Evolutionary conservation across 2,329 filamentous ascomycete genomes (phyloP), one percentile per base, ranked within the genome.

Genomic region (Fusarium sp.): DNA sequence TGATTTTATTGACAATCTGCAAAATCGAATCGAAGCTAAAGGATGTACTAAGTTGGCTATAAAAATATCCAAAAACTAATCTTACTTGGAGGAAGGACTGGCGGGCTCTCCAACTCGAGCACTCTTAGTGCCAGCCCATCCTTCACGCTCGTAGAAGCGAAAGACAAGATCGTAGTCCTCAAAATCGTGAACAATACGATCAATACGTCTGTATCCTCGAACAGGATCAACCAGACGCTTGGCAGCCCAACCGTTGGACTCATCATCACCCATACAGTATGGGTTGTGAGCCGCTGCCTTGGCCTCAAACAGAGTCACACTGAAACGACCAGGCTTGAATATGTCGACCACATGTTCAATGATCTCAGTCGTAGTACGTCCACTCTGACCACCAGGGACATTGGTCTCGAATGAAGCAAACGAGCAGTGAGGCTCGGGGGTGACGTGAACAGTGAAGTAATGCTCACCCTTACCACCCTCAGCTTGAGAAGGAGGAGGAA

Each of bases 361-460:
- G 63, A 98, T 91, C 69, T 97, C 95, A 26, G 90, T 89, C 1
- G 95, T 98, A 78, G 94, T 92, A 67, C 94, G 92, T 17, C 94
- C 94, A 58, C 89, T 93, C 82, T 97, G 94, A 7, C 90, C 91
- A 26, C 94, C 92, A 2, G 96, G 96, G 6, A 99, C 95, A 74
- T 98, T 99, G 71, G 96, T 98, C 85, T 99, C 96, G 77, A 99
- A 99, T 3, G 94, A 98, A 36, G 96, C 96, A 79, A 97, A 99
- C 7, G 94, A 98, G 84, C 95, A 99, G 76, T 97, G 90, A 15
- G 95, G 94, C 85, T 99, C 96, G 1, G 96, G 96, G 0, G 96
- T 99, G 71, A 99, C 96, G 77, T 99, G 96, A 24, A 99, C 96
- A 1, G 95, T 99, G 82, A 98, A 99, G 83, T 99, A 99, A 82